Conservation (phyloP, 2,329 filamentous ascomycete genomes). For the Calonectria pteridis region DNA sequence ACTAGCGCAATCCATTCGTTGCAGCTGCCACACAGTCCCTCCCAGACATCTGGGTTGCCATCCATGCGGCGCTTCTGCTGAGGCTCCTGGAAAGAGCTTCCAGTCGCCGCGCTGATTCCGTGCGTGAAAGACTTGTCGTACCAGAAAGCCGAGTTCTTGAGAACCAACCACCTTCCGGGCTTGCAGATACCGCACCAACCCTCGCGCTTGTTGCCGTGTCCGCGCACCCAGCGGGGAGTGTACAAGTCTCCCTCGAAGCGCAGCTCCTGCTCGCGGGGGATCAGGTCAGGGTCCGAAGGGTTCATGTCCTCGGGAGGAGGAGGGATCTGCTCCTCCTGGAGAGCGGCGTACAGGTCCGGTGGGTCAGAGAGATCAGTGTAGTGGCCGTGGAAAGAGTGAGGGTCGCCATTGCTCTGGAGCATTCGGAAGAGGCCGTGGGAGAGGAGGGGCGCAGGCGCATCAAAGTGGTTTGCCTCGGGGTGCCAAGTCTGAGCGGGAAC, state of each 20-base stretch:
- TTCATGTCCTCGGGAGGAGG: conserved; percentile 87
- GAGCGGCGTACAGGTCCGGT: conserved; percentile 80
- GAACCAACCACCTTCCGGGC: conserved; percentile 84
- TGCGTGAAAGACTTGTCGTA: conserved; percentile 94
- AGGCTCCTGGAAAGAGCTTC: conserved; percentile 82
- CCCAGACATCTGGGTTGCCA: conserved; percentile 85
- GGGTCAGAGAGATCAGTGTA: conserved; percentile 81
- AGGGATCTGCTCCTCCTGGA: conserved; percentile 79
- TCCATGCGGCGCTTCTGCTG: conserved; percentile 81
- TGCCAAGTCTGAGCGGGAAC: conserved; percentile 63
- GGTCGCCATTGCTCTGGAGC: conserved; percentile 80
- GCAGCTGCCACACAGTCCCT: conserved; percentile 82
- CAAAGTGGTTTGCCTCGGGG: conserved; percentile 65
- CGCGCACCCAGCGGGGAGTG: conserved; percentile 86
- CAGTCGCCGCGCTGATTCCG: conserved; percentile 85
- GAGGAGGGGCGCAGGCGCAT: conserved; percentile 72
- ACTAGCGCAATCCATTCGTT: conserved; percentile 85
- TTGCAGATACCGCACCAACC: conserved; percentile 94
- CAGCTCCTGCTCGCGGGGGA: conserved; percentile 83
- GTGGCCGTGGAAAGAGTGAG: conserved; percentile 75
- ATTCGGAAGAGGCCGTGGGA: conserved; percentile 81
- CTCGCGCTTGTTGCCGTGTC: conserved; percentile 88
- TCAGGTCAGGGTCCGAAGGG: conserved; percentile 79
- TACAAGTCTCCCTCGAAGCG: conserved; percentile 86
- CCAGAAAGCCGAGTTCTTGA: conserved; percentile 94